phyloP scores from a whole-genome alignment of 768 basidiomycete genomes.

The Tylopilus cervinicoccineus region DNA sequence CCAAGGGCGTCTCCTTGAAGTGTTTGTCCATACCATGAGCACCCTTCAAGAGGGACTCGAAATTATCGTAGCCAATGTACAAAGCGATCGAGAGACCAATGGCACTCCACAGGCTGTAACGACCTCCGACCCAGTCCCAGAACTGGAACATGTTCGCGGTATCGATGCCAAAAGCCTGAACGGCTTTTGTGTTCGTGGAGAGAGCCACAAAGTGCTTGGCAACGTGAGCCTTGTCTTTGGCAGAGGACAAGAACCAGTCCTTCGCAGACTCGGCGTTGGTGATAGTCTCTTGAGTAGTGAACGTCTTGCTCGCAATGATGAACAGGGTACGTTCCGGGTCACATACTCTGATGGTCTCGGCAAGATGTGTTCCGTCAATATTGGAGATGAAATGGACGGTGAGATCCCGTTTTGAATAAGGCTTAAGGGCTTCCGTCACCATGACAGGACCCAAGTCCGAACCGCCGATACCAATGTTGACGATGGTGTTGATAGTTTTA shows the following conservation, averaged over 20 bases:
- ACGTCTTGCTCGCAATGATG: conserved; percentile 99
- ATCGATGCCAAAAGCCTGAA: conserved; percentile 90
- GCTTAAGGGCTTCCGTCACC: conserved; percentile 97
- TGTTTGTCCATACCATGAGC: conserved; percentile 99
- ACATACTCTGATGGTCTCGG: conserved; percentile 77
- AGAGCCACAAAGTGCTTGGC: conserved; percentile 99
- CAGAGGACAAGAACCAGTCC: conserved; percentile 86
- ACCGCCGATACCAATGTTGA: conserved; percentile 99
- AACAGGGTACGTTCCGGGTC: conserved; percentile 93
- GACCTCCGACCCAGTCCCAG: conserved; percentile 99
- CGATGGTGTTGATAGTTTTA: conserved; percentile 88
- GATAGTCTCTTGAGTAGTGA: conserved; percentile 99
- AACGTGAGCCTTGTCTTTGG: conserved; percentile 86
- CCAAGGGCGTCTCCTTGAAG: conserved; percentile 83
- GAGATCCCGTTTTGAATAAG: conserved; percentile 87
- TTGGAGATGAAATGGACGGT: conserved; percentile 90
- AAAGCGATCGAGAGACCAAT: conserved; percentile 95
- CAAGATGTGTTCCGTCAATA: conserved; percentile 97
- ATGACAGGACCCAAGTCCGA: conserved; percentile 98
- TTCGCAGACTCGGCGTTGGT: conserved; percentile 95
- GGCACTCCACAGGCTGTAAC: conserved; percentile 98
- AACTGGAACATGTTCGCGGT: conserved; percentile 97
- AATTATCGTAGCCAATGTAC: conserved; percentile 92
- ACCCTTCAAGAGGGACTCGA: conserved; percentile 82
- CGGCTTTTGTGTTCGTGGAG: conserved; percentile 92